Evolutionary conservation across 345 rosid genomes (phyloP), one percentile per base, ranked within the genome.

Genomic region (Combretum micranthum): DNA sequence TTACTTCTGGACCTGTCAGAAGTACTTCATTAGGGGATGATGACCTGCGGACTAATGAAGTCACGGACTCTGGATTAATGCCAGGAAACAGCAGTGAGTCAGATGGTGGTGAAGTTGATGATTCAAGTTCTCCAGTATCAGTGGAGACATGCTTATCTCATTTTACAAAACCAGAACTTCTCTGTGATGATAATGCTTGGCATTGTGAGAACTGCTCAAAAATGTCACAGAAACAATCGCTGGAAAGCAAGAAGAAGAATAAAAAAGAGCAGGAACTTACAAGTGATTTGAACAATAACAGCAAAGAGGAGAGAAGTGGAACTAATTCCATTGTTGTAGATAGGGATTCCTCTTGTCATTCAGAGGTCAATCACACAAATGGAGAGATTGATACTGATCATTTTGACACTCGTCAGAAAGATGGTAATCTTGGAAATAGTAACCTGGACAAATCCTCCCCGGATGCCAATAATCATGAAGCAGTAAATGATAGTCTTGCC

Each of bases 141-240:
- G 76, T 94, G 4, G 99, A 90, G 75, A 85, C 95, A 53, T 94
- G 97, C 66, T 84, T 94, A 77, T 68, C 80, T 69, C 90, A 82
- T 72, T 90, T 85, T 64, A 74, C 85, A 53, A 83, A 85, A 75
- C 83, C 84, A 53, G 99, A 94, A 72, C 75, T 87, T 67, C 87
- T 94, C 60, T 77, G 82, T 15, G 72, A 84, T 63, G 96, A 90
- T 74, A 87, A 94, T 75, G 97, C 97, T 70, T 94, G 99, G 97
- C 72, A 87, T 50, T 94, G 97, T 69, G 95, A 90, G 69, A 83
- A 85, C 59, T 94, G 99, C 72, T 80, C 86, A 11, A 84, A 70
- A 69, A 67, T 51, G 61, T 63, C 82, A 59, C 81, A 42, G 52
- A 64, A 53, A 59, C 82, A 73, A 64, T 71, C 20, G 49, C 67